Evolutionary conservation across 2,329 filamentous ascomycete species (phyloP).

Genomic region (Verticillium tricorpus): DNA sequence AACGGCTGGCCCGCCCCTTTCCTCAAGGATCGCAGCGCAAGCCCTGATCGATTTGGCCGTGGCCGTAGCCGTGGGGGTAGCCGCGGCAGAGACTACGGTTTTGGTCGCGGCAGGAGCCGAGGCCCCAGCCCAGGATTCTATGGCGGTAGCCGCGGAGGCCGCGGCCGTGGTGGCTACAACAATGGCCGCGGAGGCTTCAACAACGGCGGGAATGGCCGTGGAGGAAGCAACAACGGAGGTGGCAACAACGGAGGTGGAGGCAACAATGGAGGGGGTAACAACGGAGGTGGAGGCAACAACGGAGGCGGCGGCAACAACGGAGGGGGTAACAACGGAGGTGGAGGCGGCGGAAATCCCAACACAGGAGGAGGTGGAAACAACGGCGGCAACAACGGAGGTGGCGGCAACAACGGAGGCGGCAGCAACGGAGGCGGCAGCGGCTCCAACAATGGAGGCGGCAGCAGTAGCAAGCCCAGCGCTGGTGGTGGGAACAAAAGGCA

Average conservation of each 20-base stretch:
- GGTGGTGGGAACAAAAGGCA: too few species aligned
- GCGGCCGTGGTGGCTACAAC: not conserved
- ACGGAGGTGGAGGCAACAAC: not conserved
- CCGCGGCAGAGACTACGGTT: not conserved
- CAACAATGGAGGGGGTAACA: too few species aligned
- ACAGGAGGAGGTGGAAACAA: not conserved
- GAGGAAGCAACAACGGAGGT: too few species aligned
- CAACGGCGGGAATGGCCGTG: not conserved
- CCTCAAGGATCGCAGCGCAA: not conserved
- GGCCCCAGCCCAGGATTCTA: too few species aligned
- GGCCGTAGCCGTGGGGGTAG: not conserved
- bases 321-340: not conserved
- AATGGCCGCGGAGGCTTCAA: not conserved
- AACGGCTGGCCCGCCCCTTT: not conserved
- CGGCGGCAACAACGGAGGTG: not conserved
- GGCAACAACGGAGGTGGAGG: too few species aligned
- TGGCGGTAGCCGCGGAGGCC: too few species aligned
- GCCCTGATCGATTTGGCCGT: not conserved
- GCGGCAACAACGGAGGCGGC: not conserved
- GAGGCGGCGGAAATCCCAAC: not conserved
- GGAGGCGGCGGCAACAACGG: not conserved
- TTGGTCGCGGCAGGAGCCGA: not conserved
- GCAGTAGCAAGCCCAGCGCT: too few species aligned
- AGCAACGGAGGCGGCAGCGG: not conserved
- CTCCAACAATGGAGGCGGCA: not conserved